phyloP scores from a whole-genome alignment of 768 basidiomycete species.

The Psilocybe sp. region DNA sequence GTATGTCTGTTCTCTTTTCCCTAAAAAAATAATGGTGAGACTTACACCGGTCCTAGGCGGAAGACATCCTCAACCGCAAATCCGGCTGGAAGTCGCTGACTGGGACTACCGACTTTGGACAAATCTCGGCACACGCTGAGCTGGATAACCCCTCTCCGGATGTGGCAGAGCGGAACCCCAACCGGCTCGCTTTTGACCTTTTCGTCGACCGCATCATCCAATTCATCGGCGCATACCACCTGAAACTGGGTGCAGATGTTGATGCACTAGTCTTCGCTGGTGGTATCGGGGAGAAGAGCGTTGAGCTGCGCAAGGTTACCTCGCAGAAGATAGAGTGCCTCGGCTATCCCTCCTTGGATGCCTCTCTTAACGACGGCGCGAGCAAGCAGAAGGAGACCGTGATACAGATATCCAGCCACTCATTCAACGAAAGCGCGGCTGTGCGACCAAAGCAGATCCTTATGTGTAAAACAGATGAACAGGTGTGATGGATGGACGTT shows the following conservation, averaged over 20 bases:
- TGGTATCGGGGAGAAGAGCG: slow-evolving; percentile 81
- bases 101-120: slow-evolving; percentile 81
- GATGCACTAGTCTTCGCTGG: slow-evolving; percentile 86
- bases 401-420: slow-evolving; percentile 39
- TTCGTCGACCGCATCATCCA: slow-evolving; percentile 75
- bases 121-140: slow-evolving; percentile 50
- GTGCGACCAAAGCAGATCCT: slow-evolving; percentile 31
- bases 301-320: slow-evolving; percentile 58
- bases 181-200: slow-evolving; percentile 71
- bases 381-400: slow-evolving; percentile 36
- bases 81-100: slow-evolving; percentile 77
- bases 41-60: slow-evolving; percentile 39
- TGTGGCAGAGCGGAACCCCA: slow-evolving; percentile 29
- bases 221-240: slow-evolving; percentile 71
- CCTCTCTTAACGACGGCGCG: slow-evolving; percentile 41
- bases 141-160: slow-evolving; percentile 21
- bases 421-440: slow-evolving; percentile 10
- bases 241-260: slow-evolving; percentile 64
- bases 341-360: slow-evolving; percentile 55
- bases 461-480: slow-evolving; percentile 68
- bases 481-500: slow-evolving; percentile 39
- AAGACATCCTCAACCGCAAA: slow-evolving; percentile 71
- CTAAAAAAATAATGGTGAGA: neutral
- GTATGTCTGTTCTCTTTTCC: slow-evolving; percentile 18
- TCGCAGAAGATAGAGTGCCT: slow-evolving; percentile 52